Conservation (phyloP, 129 eudicot species). For the Ambrosia trifida region DNA sequence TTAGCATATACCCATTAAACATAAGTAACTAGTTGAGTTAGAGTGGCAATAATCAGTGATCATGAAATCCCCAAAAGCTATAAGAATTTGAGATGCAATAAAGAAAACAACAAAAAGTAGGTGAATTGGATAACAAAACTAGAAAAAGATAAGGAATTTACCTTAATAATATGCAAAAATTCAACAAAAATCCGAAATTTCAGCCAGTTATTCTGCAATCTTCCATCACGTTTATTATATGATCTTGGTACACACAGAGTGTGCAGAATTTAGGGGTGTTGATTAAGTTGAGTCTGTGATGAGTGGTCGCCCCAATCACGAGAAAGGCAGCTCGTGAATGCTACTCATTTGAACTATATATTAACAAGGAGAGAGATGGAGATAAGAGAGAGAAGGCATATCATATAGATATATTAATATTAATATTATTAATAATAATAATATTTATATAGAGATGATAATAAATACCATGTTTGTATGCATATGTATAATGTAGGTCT, state of each 20-base stretch:
- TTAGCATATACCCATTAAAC: slow-evolving; percentile 17
- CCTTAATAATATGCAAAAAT: slow-evolving; percentile 36
- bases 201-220: slow-evolving; percentile 38
- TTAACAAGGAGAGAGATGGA: slow-evolving; percentile 8
- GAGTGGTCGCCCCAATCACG: slow-evolving; percentile 40
- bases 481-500: slow-evolving; percentile 19
- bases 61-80: slow-evolving; percentile 24
- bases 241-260: slow-evolving; percentile 25
- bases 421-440: background rate
- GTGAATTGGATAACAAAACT: slow-evolving; percentile 15
- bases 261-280: slow-evolving; percentile 24
- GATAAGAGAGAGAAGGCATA: slow-evolving; percentile 24
- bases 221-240: slow-evolving; percentile 34
- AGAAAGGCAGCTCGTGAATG: slow-evolving; percentile 47
- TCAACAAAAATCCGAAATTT: slow-evolving; percentile 38
- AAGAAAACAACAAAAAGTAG: slow-evolving; percentile 17
- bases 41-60: background rate
- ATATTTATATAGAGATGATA: background rate
- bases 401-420: slow-evolving; percentile 2
- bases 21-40: background rate
- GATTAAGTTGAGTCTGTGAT: background rate
- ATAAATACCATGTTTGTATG: background rate
- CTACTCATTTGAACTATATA: slow-evolving; percentile 34
- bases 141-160: slow-evolving; percentile 13
- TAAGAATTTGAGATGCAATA: slow-evolving; percentile 7